These are phyloP conservation scores for Aurinia saxatilis DNA, from an alignment of 345 rosid species.

Conservation along the genomic window DNA sequence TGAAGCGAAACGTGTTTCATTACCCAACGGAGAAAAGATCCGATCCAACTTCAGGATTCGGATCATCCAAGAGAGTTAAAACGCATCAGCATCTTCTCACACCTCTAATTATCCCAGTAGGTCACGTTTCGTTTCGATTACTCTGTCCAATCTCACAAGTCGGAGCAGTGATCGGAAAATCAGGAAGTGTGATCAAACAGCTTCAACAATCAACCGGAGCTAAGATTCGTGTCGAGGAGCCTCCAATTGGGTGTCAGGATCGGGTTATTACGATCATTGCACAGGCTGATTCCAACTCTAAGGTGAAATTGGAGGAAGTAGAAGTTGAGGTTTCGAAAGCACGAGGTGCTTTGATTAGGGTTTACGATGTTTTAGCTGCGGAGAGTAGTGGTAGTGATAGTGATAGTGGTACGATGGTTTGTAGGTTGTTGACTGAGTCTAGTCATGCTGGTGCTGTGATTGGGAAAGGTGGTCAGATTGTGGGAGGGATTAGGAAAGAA, in stretches of 20 bases:
- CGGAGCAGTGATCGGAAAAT: conserved; percentile 84
- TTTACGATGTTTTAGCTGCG: conserved; percentile 55
- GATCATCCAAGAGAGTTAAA: conserved; percentile 52
- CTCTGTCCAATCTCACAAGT: conserved; percentile 63
- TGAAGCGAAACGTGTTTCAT: conserved; percentile 18
- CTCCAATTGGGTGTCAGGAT: conserved; percentile 53
- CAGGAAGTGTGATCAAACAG: conserved; percentile 71
- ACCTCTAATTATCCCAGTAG: conserved; percentile 41
- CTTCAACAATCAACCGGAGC: conserved; percentile 69
- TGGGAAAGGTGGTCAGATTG: conserved; percentile 82
- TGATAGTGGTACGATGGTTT: conserved; percentile 45
- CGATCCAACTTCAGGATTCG: conserved; percentile 27
- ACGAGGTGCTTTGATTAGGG: conserved; percentile 72
- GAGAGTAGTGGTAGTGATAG: no score
- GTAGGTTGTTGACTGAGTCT: conserved; percentile 65
- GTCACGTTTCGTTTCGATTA: conserved; percentile 61
- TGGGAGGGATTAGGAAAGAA: conserved; percentile 71
- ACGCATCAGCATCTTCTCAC: conserved; percentile 30
- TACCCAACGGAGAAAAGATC: conserved; percentile 17
- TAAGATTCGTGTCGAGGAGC: conserved; percentile 76
- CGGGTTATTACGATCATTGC: conserved; percentile 61
- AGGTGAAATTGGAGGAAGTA: conserved; percentile 22
- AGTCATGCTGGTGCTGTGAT: conserved; percentile 71
- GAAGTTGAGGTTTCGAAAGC: conserved; percentile 59
- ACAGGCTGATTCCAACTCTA: conserved; percentile 24